Evolutionary conservation across 2,329 filamentous ascomycete species (phyloP).

Genomic region (Stemphylium beticola): DNA sequence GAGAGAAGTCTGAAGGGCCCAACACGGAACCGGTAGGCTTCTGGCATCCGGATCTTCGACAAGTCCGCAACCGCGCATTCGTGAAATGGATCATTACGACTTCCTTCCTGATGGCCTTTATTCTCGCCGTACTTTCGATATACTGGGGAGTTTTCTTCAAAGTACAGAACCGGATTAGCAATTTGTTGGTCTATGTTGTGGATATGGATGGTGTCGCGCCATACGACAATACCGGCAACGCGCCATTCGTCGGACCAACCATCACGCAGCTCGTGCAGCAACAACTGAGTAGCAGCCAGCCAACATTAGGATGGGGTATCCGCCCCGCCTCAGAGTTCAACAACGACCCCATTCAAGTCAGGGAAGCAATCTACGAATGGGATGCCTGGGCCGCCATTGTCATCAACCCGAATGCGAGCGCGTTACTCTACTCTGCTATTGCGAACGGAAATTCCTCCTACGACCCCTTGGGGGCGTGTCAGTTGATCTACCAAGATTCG

Average conservation of each 20-base stretch:
- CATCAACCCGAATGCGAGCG: slow-evolving; percentile 67
- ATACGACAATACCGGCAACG: slow-evolving; percentile 51
- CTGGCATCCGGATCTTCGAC: slow-evolving; percentile 51
- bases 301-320: slow-evolving; percentile 58
- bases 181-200: slow-evolving; percentile 62
- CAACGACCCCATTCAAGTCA: slow-evolving; percentile 62
- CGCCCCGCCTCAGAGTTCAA: slow-evolving; percentile 59
- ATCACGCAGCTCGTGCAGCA: slow-evolving; percentile 56
- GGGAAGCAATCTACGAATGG: slow-evolving; percentile 65
- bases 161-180: slow-evolving; percentile 54
- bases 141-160: slow-evolving; percentile 67
- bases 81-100: slow-evolving; percentile 54
- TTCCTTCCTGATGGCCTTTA: slow-evolving; percentile 61
- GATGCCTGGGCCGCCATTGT: slow-evolving; percentile 67
- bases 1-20: slow-evolving; percentile 15
- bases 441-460: slow-evolving; percentile 63
- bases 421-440: slow-evolving; percentile 62
- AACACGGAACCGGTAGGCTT: slow-evolving; percentile 53
- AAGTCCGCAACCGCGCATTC: slow-evolving; percentile 50
- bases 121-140: slow-evolving; percentile 63
- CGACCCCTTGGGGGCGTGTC: slow-evolving; percentile 64
- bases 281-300: slow-evolving; percentile 48
- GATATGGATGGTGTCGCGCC: slow-evolving; percentile 67
- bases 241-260: slow-evolving; percentile 63
- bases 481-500: slow-evolving; percentile 62